Evolutionary conservation across 2,329 filamentous ascomycete species (phyloP).

Genomic region (Diplodia corticola): DNA sequence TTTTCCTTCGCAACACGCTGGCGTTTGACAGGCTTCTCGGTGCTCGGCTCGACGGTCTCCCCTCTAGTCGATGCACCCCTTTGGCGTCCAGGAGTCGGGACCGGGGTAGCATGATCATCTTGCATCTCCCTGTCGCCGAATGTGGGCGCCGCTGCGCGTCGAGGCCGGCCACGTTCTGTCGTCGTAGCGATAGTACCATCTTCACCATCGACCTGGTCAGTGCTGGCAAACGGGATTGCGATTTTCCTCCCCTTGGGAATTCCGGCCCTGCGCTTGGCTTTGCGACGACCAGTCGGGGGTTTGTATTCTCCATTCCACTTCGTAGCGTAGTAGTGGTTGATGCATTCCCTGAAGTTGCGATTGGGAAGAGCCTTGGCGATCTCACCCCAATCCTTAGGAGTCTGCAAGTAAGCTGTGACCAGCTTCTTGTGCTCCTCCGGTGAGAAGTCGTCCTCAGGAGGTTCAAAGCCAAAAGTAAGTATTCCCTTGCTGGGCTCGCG

Average conservation of each 20-base stretch:
- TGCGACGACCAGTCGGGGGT: constrained; percentile 34
- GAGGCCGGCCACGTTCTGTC: constrained; percentile 52
- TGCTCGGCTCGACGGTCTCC: constrained; percentile 26
- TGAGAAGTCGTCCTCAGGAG: constrained; percentile 73
- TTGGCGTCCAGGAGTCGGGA: constrained; percentile 60
- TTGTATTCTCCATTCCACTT: constrained; percentile 75
- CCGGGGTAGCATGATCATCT: constrained; percentile 45
- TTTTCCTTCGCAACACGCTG: constrained; percentile 37
- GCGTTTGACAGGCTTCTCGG: constrained; percentile 40
- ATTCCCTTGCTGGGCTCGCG: constrained; percentile 67
- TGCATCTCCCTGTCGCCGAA: constrained; percentile 68
- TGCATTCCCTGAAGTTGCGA: constrained; percentile 75
- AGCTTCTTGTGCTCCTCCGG: constrained; percentile 69
- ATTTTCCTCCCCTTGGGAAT: constrained; percentile 17
- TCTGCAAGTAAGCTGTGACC: constrained; percentile 70
- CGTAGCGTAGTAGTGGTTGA: constrained; percentile 82
- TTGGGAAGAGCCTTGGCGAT: constrained; percentile 67
- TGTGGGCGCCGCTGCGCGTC: constrained; percentile 64
- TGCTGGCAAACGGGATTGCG: constrained; percentile 30
- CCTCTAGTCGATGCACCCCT: constrained; percentile 34
- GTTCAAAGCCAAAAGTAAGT: constrained; percentile 69
- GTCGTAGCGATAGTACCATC: constrained; percentile 38
- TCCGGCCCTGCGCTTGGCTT: constrained; percentile 6
- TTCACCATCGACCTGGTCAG: constrained; percentile 50
- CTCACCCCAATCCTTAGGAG: constrained; percentile 78